These are phyloP conservation scores for Brettanomyces bruxellensis DNA, from an alignment of 805 yeast genomes.

Conservation along the genomic window DNA sequence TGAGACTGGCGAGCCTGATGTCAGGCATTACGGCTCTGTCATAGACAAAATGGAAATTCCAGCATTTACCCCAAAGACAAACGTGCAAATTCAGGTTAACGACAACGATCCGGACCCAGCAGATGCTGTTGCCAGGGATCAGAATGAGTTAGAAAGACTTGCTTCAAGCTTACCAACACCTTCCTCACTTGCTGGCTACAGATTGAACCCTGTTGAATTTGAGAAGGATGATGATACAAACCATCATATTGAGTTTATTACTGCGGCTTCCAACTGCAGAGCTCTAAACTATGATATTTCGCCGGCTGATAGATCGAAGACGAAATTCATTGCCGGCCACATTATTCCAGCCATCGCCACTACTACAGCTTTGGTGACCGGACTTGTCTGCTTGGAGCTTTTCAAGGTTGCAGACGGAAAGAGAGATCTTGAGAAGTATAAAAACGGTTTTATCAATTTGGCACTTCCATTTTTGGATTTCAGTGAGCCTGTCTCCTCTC, in stretches of 20 bases:
- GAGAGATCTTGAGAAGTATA: constrained; percentile 71
- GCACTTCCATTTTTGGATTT: constrained; percentile 96
- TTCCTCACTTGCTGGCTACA: constrained; percentile 78
- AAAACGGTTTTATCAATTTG: constrained; percentile 86
- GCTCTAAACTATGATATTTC: constrained; percentile 88
- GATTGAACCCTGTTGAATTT: constrained; percentile 83
- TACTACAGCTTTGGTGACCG: constrained; percentile 96
- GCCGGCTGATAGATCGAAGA: constrained; percentile 78
- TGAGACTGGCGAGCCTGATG: constrained; percentile 43
- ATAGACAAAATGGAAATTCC: constrained; percentile 41
- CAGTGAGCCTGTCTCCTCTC: constrained; percentile 88
- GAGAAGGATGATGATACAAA: constrained; percentile 97
- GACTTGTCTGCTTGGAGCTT: constrained; percentile 84
- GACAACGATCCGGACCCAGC: constrained; percentile 88
- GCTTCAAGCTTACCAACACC: constrained; percentile 84
- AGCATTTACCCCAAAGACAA: constrained; percentile 68
- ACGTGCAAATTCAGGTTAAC: constrained; percentile 71
- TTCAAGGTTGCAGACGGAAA: constrained; percentile 80
- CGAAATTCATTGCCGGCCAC: constrained; percentile 96
- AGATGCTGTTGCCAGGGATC: constrained; percentile 40
- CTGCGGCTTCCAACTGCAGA: constrained; percentile 93
- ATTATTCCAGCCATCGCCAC: constrained; percentile 99
- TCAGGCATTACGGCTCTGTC: constrained; percentile 41
- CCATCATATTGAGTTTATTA: constrained; percentile 92
- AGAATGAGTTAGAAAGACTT: constrained; percentile 55